phyloP scores from a whole-genome alignment of 805 yeast genomes.

The Yarrowia sp. region DNA sequence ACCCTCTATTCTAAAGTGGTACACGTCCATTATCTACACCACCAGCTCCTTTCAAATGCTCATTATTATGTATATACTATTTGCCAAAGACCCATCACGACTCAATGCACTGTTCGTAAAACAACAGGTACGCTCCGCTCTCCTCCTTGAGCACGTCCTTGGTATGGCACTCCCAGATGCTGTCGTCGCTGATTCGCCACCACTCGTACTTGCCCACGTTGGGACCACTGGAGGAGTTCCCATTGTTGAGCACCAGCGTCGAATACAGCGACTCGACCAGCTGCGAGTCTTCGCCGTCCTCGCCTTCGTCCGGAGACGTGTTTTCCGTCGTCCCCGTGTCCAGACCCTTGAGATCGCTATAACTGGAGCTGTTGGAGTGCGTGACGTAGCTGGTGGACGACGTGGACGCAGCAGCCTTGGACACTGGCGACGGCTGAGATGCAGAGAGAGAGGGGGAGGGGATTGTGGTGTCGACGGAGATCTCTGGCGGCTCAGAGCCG shows the following conservation, averaged over 20 bases:
- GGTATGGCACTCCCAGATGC: conserved; percentile 65
- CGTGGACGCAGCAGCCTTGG: conserved; percentile 24
- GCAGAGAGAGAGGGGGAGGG: conserved; percentile 37
- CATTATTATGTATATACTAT: background rate
- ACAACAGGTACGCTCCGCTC: conserved; percentile 82
- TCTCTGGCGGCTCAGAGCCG: background rate
- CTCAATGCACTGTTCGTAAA: conserved; percentile 63
- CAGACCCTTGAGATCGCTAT: conserved; percentile 25
- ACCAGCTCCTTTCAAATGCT: no score
- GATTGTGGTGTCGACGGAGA: conserved; percentile 11
- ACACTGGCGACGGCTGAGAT: conserved; percentile 33
- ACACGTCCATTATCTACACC: no score
- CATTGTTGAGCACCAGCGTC: conserved; percentile 26
- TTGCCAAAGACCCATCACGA: background rate
- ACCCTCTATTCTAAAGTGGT: no score
- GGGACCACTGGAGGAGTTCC: conserved; percentile 22
- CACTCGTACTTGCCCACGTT: conserved; percentile 46
- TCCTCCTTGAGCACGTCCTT: conserved; percentile 70
- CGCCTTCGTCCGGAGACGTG: conserved; percentile 10
- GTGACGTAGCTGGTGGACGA: conserved; percentile 33
- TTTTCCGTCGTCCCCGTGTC: conserved; percentile 2
- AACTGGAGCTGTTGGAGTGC: conserved; percentile 33
- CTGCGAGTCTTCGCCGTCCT: conserved; percentile 19
- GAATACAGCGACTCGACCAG: conserved; percentile 33
- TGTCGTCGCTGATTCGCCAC: conserved; percentile 88